Conservation (phyloP, 2,329 filamentous ascomycete genomes). For the Arachnopeziza araneosa region DNA sequence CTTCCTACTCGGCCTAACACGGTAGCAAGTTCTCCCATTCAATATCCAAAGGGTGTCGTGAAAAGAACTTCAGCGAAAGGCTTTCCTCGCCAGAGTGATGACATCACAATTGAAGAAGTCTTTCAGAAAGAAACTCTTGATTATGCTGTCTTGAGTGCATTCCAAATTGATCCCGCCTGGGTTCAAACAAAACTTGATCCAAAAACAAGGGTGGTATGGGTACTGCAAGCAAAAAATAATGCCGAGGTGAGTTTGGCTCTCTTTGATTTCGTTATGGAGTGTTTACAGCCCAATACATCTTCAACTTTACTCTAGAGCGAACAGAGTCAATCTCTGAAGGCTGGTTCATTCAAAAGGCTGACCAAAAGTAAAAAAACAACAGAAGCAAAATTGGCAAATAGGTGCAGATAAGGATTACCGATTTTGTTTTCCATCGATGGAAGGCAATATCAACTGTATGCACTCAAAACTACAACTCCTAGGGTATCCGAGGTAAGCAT, state of each 20-base stretch:
- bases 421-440: slow-evolving; percentile 76
- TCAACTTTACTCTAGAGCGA: too few species aligned
- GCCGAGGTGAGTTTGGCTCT: slow-evolving; percentile 39
- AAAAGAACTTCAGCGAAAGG: slow-evolving; percentile 76
- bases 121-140: slow-evolving; percentile 67
- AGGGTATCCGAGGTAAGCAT: slow-evolving; percentile 52
- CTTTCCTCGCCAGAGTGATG: slow-evolving; percentile 54
- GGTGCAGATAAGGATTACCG: slow-evolving; percentile 53
- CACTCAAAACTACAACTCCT: slow-evolving; percentile 92
- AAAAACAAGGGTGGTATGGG: slow-evolving; percentile 56
- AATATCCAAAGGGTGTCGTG: slow-evolving; percentile 51
- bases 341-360: too few species aligned
- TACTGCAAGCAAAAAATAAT: slow-evolving; percentile 50
- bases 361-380: slow-evolving; percentile 2
- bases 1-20: background rate
- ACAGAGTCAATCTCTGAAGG: too few species aligned
- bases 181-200: slow-evolving; percentile 52
- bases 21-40: slow-evolving; percentile 10
- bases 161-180: slow-evolving; percentile 70
- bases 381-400: slow-evolving; percentile 45
- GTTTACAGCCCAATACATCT: too few species aligned
- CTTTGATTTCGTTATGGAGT: background rate
- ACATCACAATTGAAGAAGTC: slow-evolving; percentile 85
- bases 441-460: slow-evolving; percentile 66
- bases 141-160: slow-evolving; percentile 79